Evolutionary conservation across 140 eudicot species (phyloP).

Genomic region (Erigeron philadelphicus): DNA sequence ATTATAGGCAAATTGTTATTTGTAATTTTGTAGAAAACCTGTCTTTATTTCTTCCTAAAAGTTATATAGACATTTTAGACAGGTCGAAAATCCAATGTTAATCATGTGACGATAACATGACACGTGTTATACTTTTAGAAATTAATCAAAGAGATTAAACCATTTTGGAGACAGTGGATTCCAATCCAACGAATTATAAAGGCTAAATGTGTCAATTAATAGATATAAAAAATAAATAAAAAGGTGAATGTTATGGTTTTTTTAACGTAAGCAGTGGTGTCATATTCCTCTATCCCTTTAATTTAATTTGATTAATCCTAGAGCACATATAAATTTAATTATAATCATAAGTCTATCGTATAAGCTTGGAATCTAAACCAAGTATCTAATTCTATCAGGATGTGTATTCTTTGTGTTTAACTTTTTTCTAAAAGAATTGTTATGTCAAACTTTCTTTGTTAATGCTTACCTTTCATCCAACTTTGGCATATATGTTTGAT

Average conservation of each 20-base stretch:
- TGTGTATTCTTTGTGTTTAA: background rate
- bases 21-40: background rate
- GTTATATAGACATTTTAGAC: too few species aligned
- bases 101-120: background rate
- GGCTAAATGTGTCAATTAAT: background rate
- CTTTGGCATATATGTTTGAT: too few species aligned
- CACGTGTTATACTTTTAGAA: background rate
- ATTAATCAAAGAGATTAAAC: background rate
- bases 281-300: constrained; percentile 26
- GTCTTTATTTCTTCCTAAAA: too few species aligned
- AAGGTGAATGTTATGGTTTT: background rate
- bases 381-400: constrained; percentile 20
- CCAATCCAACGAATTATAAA: background rate
- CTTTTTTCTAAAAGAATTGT: background rate
- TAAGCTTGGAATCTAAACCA: constrained; percentile 1
- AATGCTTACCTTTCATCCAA: background rate
- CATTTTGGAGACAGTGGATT: constrained; percentile 15
- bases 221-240: background rate
- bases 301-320: background rate
- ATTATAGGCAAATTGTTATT: background rate
- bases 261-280: constrained; percentile 46
- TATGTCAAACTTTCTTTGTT: background rate
- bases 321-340: background rate
- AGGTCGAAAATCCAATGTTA: too few species aligned
- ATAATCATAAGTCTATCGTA: background rate